Evolutionary conservation across 129 eudicot species (phyloP), one percentile per base, ranked within the genome.

Genomic region (Ambrosia artemisiifolia): DNA sequence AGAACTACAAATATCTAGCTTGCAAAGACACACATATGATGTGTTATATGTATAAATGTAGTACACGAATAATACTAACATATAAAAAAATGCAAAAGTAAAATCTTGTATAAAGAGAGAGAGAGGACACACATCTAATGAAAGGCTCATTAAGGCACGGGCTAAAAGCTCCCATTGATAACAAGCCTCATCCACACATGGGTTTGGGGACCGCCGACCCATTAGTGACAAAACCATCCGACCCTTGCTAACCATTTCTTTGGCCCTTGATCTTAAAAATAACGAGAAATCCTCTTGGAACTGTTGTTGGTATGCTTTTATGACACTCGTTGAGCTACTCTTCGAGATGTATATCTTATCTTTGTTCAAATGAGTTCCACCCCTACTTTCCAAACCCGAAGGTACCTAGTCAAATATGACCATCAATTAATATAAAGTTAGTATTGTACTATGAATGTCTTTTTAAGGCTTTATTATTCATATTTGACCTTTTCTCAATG

Each of bases 181-280:
- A 66, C 86, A 69, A 74, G 83, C 75, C 24, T 80, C 81, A 20
- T 74, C 67, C 0, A 73, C 74, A 4, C 80, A 46, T 2, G 90
- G 82, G 63, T 86, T 79, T 1, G 70, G 24, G 17, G 80, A 75
- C 16, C 6, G 47, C 32, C 91, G 73, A 0, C 86, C 89, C 79
- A 83, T 75, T 33, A 85, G 73, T 3, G 95, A 85, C 20, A 91
- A 64, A 46, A 85, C 76, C 94, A 90, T 87, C 4, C 75, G 70
- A 9, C 95, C 90, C 4, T 80, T 88, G 1, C 66, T 35, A 57
- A 72, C 82, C 38, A 86, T 19, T 72, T 89, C 96, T n/a, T 71
- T 69, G 2, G 92, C 77, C 32, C 92, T 83, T 0, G 84, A 84
- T 50, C 56, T 75, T 54, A 90, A 73, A 74, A 90, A 89, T 51